Evolutionary conservation across 306 rosid species (phyloP).

Genomic region (Sindora glabra): DNA sequence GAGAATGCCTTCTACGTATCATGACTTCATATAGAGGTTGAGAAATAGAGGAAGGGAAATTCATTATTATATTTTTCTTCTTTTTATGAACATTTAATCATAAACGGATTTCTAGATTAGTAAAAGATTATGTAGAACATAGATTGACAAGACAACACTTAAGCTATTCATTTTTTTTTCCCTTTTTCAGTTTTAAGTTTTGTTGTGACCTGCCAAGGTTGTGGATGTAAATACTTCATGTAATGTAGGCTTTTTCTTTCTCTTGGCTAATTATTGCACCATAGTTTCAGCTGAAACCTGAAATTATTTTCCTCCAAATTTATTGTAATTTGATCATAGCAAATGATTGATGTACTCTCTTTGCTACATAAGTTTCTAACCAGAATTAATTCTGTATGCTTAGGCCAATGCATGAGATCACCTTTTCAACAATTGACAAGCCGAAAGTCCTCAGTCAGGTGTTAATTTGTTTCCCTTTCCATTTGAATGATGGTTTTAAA

Average conservation of each 20-base stretch:
- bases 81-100: slow-evolving; percentile 2
- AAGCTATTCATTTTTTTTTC: neutral
- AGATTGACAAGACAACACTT: neutral
- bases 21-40: slow-evolving; percentile 2
- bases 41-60: neutral
- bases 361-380: slow-evolving; percentile 5
- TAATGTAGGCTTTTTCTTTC: neutral
- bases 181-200: neutral
- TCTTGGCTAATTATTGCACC: neutral
- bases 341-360: neutral
- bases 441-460: slow-evolving; percentile 99
- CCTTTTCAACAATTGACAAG: slow-evolving; percentile 89
- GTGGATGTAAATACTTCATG: neutral
- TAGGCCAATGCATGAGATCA: slow-evolving; percentile 98
- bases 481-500: neutral
- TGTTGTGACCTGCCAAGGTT: neutral
- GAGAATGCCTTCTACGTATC: slow-evolving; percentile 1
- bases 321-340: neutral
- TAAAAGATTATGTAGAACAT: neutral
- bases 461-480: slow-evolving; percentile 14
- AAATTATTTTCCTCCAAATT: neutral
- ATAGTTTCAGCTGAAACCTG: neutral
- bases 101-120: neutral
- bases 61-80: neutral
- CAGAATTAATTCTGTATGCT: slow-evolving; percentile 17